These are phyloP conservation scores for Nasturtium officinale DNA, from an alignment of 345 rosid genomes.

Conservation along the genomic window DNA sequence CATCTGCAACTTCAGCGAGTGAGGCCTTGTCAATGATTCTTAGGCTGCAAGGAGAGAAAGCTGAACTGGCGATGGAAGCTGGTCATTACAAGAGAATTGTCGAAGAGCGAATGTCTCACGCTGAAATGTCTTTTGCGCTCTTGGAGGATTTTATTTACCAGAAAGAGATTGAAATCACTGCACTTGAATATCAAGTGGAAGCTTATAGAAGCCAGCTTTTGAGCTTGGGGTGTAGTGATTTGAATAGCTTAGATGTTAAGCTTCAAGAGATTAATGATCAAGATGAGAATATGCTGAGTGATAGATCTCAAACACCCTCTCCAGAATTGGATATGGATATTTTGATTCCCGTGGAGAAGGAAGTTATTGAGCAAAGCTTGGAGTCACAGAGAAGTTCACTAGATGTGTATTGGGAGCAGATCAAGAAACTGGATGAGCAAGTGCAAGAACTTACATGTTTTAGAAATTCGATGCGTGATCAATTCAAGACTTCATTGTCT, in stretches of 20 bases:
- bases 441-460: slow-evolving; percentile 54
- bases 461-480: slow-evolving; percentile 36
- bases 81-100: slow-evolving; percentile 80
- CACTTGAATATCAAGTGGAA: slow-evolving; percentile 74
- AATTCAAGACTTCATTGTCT: slow-evolving; percentile 33
- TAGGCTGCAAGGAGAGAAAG: slow-evolving; percentile 89
- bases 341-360: slow-evolving; percentile 36
- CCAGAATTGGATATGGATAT: slow-evolving; percentile 25
- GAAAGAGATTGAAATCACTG: slow-evolving; percentile 74
- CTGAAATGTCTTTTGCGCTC: slow-evolving; percentile 65
- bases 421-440: slow-evolving; percentile 54
- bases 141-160: slow-evolving; percentile 67
- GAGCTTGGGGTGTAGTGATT: slow-evolving; percentile 65
- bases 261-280: slow-evolving; percentile 46
- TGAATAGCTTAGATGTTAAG: slow-evolving; percentile 45
- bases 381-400: slow-evolving; percentile 41
- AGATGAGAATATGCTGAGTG: slow-evolving; percentile 19
- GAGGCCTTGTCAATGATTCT: slow-evolving; percentile 89
- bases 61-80: slow-evolving; percentile 72
- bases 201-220: slow-evolving; percentile 68
- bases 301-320: slow-evolving; percentile 34
- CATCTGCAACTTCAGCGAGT: slow-evolving; percentile 67
- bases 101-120: slow-evolving; percentile 72
- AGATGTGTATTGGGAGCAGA: slow-evolving; percentile 62
- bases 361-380: slow-evolving; percentile 39